These are phyloP conservation scores for Perkinsus marinus DNA, from an alignment of 169 alveolate genomes.

Conservation along the genomic window DNA sequence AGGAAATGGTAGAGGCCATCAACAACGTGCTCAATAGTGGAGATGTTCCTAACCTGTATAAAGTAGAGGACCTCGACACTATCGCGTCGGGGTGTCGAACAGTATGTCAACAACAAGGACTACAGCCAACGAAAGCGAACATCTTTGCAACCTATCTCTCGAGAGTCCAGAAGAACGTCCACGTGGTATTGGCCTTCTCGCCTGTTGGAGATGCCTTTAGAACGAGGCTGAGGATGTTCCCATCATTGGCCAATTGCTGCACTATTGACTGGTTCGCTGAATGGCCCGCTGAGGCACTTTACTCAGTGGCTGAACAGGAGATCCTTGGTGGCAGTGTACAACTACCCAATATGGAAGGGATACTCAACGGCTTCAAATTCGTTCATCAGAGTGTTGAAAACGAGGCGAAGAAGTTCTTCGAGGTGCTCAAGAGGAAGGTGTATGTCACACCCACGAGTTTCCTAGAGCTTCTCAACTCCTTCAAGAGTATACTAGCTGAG, in stretches of 20 bases:
- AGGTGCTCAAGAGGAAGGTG: conserved; percentile 29
- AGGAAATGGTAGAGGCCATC: conserved; percentile 79
- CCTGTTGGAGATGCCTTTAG: conserved; percentile 76
- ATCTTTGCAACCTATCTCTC: conserved; percentile 68
- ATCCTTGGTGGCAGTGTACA: conserved; percentile 50
- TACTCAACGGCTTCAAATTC: conserved; percentile 63
- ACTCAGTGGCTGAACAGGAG: conserved; percentile 72
- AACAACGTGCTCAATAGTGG: conserved; percentile 74
- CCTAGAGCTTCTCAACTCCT: conserved; percentile 33
- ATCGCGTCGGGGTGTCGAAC: conserved; percentile 24
- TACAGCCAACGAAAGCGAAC: conserved; percentile 75
- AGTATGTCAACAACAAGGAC: conserved; percentile 54
- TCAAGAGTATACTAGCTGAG: conserved; percentile 17
- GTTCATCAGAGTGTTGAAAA: conserved; percentile 79
- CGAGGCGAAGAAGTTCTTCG: conserved; percentile 49
- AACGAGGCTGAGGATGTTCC: conserved; percentile 79
- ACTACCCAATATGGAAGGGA: conserved; percentile 29
- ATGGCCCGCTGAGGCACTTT: conserved; percentile 87
- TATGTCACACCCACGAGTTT: conserved; percentile 46
- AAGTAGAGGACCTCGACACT: conserved; percentile 68
- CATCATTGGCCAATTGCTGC: conserved; percentile 80
- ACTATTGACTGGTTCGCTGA: conserved; percentile 85
- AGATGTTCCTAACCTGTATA: conserved; percentile 70
- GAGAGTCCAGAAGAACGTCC: conserved; percentile 76
- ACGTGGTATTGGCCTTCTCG: conserved; percentile 76